Base-by-base conservation (phyloP, 1,139 yeast genomes). In the Candida smagusa region DNA sequence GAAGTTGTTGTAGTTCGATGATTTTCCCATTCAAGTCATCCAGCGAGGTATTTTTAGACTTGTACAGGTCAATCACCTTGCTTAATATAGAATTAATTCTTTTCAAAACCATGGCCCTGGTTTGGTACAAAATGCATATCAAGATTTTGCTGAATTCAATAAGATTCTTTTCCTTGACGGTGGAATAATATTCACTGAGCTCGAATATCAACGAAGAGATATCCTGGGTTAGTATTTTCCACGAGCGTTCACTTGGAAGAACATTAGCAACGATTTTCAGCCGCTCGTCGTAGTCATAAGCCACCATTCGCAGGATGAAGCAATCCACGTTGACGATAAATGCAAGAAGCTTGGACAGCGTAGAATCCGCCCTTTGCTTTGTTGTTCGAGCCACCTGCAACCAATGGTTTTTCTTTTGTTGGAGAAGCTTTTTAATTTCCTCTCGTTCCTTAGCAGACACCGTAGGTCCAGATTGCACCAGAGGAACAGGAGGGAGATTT, bases 251-350 rank as follows among this genome's bases (percentile, higher is more conserved):
- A 45, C 61, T 59, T 2, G 68, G 63, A 25, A 59, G 42, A 2
- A 56, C 50, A 12, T 51, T 56, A 28, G 51, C 48, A 1, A 53
- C 44, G 4, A 53, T 42, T 43, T 63, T 65, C 37, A 58, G 54
- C 30, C 60, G 48, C 34, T 67, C 73, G 34, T 67, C 73, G 35
- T 52, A 59, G 40, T 65, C 70, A 40, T 58, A 56, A 0, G 68
- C 49, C 2, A 68, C 55, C 43, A 62, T 56, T 34, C 54, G 53
- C 30, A 60, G 40, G 7, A 68, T 44, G 8, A 69, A 40, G 7
- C 64, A 52, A 43, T 70, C 75, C 12, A 69, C 48, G 31, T 57
- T 58, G 13, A 63, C 54, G 9, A 65, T 46, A 4, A 63, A 43
- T 2, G 61, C 49, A 5, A 53, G 39, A 9, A 53, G 50, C 37